Evolutionary conservation across 805 yeast genomes (phyloP).

Genomic region (Saturnispora diversa): DNA sequence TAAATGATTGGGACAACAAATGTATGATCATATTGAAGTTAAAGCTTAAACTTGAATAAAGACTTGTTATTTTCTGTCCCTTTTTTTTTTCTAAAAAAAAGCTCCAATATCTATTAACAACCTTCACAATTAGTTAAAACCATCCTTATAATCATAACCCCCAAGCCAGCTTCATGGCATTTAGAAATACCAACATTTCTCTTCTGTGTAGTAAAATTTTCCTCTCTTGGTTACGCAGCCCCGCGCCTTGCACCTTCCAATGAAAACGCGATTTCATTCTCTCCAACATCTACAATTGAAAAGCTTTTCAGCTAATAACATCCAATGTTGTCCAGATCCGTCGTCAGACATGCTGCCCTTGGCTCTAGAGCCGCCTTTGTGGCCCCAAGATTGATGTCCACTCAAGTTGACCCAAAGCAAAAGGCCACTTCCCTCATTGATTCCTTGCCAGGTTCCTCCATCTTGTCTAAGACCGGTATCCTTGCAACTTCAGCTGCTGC

Average conservation of each 20-base stretch:
- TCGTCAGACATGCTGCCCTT: slow-evolving; percentile 31
- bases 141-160: no score
- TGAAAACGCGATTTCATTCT: slow-evolving; percentile 6
- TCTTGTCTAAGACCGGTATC: slow-evolving; percentile 87
- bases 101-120: no score
- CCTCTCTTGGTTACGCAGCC: slow-evolving; percentile 12
- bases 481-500: slow-evolving; percentile 95
- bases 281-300: not conserved
- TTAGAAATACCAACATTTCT: not conserved
- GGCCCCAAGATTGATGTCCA: slow-evolving; percentile 58
- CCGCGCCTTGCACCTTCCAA: slow-evolving; percentile 3
- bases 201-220: not conserved
- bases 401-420: slow-evolving; percentile 75
- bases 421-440: slow-evolving; percentile 86
- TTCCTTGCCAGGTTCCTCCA: slow-evolving; percentile 86
- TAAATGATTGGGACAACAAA: no score
- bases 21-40: no score
- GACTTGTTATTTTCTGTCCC: no score
- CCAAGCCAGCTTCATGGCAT: no score
- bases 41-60: no score
- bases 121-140: no score
- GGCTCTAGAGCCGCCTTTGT: slow-evolving; percentile 29
- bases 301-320: not conserved
- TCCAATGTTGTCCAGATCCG: slow-evolving; percentile 16
- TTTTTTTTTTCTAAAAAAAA: not conserved